Conservation (phyloP, 495 filamentous ascomycete genomes). For the Hypoxylon trugodes region DNA sequence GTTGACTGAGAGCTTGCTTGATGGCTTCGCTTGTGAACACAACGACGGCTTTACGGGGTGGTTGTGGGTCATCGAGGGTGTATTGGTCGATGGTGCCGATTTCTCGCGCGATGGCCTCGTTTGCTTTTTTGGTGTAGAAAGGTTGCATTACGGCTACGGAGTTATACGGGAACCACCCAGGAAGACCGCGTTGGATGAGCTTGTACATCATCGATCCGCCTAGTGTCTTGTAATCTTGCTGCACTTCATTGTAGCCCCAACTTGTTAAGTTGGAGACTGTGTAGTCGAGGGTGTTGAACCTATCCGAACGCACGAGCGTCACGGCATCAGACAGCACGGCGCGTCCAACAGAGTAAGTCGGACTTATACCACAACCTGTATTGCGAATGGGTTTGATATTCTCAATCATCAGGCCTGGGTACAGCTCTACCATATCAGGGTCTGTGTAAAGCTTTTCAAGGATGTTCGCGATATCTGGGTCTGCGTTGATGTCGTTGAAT, state of each 20-base stretch:
- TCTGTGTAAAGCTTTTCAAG: slow-evolving; percentile 80
- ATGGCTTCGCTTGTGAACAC: slow-evolving; percentile 64
- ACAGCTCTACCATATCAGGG: slow-evolving; percentile 66
- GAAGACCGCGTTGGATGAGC: slow-evolving; percentile 73
- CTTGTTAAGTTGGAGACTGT: slow-evolving; percentile 75
- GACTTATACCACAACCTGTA: slow-evolving; percentile 74
- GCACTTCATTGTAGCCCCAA: slow-evolving; percentile 78
- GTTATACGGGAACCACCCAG: slow-evolving; percentile 73
- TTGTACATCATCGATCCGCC: slow-evolving; percentile 80
- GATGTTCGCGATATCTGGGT: slow-evolving; percentile 75
- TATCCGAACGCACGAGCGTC: slow-evolving; percentile 78
- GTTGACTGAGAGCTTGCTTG: slow-evolving; percentile 61
- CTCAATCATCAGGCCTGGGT: slow-evolving; percentile 71
- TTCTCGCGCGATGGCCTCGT: slow-evolving; percentile 71
- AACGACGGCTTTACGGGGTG: slow-evolving; percentile 64
- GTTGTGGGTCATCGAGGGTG: slow-evolving; percentile 60
- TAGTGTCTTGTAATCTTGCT: slow-evolving; percentile 70
- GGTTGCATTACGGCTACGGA: slow-evolving; percentile 80
- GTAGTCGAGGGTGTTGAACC: slow-evolving; percentile 77
- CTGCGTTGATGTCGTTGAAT: slow-evolving; percentile 82
- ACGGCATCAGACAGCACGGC: slow-evolving; percentile 84
- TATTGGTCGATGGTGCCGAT: slow-evolving; percentile 68
- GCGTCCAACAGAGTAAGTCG: slow-evolving; percentile 74
- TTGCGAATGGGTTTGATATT: slow-evolving; percentile 68
- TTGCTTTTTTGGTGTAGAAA: slow-evolving; percentile 61